These are phyloP conservation scores for Venturia carpophila DNA, from an alignment of 2,329 filamentous ascomycete genomes.

Conservation along the genomic window DNA sequence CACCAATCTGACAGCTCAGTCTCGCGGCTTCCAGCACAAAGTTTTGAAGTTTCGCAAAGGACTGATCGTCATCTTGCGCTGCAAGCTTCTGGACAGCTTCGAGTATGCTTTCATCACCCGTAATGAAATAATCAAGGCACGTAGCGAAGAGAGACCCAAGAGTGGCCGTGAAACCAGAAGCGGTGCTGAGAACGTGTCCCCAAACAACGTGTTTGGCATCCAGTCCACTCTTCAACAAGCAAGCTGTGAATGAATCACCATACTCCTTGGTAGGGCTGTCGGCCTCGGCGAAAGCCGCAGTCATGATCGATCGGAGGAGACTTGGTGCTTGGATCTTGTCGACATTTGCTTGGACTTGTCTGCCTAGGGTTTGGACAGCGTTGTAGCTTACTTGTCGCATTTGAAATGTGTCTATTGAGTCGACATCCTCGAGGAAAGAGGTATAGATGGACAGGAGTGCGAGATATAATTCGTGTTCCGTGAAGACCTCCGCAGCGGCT, in stretches of 20 bases:
- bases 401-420: constrained; percentile 59
- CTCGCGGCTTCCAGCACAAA: constrained; percentile 67
- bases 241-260: constrained; percentile 58
- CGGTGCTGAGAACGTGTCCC: constrained; percentile 61
- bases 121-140: constrained; percentile 64
- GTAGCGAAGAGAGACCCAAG: constrained; percentile 66
- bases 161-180: constrained; percentile 59
- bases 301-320: constrained; percentile 36
- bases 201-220: constrained; percentile 60
- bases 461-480: constrained; percentile 50
- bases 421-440: constrained; percentile 57
- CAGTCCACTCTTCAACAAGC: constrained; percentile 55
- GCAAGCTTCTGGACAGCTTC: constrained; percentile 53
- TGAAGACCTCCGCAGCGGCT: constrained; percentile 45
- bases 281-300: constrained; percentile 39
- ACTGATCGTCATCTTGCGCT: constrained; percentile 44
- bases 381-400: constrained; percentile 52
- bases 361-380: constrained; percentile 51
- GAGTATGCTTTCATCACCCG: constrained; percentile 21
- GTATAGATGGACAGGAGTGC: constrained; percentile 59
- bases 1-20: constrained; percentile 54
- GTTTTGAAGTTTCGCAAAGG: constrained; percentile 56
- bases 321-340: constrained; percentile 51
- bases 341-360: constrained; percentile 56
- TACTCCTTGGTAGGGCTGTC: constrained; percentile 51